Conservation (phyloP, 805 yeast species). For the Suhomyces kilbournensis region DNA sequence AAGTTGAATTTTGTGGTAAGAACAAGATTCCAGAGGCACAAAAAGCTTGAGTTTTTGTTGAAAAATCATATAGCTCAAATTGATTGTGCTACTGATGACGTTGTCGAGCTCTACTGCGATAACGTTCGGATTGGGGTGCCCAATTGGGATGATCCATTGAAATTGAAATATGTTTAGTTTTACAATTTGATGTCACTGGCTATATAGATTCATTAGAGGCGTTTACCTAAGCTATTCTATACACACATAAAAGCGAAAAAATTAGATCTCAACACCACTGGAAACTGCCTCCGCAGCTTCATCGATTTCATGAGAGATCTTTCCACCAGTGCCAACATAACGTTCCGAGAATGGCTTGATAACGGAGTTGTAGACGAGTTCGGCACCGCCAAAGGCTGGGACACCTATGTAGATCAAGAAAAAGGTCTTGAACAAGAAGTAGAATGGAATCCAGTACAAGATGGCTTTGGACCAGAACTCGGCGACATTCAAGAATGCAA, state of each 20-base stretch:
- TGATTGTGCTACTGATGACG: constrained; percentile 23
- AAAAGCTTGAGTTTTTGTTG: not conserved
- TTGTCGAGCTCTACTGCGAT: constrained; percentile 18
- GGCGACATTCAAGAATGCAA: constrained; percentile 81
- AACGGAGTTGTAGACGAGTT: constrained; percentile 57
- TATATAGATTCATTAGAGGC: not conserved
- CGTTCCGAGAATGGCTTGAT: constrained; percentile 64
- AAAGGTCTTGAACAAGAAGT: constrained; percentile 89
- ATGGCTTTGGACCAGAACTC: constrained; percentile 96
- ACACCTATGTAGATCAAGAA: constrained; percentile 84
- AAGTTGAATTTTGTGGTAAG: not conserved
- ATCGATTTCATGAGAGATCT: constrained; percentile 43
- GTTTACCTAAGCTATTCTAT: not conserved
- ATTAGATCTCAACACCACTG: constrained; percentile 24
- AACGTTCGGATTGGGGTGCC: constrained; percentile 16
- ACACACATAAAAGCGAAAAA: not conserved
- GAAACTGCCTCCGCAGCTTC: constrained; percentile 48
- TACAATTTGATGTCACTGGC: not conserved
- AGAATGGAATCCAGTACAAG: constrained; percentile 93
- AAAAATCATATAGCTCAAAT: constrained; percentile 4
- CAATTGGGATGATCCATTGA: constrained; percentile 20
- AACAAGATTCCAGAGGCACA: not conserved
- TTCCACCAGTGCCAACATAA: constrained; percentile 27
- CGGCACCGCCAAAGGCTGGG: constrained; percentile 88
- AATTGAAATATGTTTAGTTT: constrained; percentile 10